A percentile compares a stretch with the other conserved stretches of the same genome.
These are phyloP conservation scores for Diddensiella santjacobensis DNA, from an alignment of 805 yeast genomes.

Conservation along the genomic window DNA sequence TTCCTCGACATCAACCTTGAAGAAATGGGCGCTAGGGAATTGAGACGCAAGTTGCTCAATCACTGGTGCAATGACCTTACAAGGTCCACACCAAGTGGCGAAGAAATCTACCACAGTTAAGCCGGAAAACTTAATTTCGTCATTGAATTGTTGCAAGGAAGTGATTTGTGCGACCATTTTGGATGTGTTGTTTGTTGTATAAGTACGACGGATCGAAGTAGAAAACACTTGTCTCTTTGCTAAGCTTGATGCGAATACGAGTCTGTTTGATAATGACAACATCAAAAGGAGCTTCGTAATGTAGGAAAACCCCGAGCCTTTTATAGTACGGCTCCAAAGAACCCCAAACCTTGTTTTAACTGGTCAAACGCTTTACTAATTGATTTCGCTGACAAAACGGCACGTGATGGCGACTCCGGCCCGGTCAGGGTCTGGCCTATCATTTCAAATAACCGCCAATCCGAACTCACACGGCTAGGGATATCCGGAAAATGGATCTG, in stretches of 20 bases:
- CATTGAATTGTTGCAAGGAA: conserved; percentile 58
- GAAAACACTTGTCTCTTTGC: background rate
- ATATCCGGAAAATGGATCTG: too few species aligned
- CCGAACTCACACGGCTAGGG: too few species aligned
- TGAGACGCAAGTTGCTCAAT: conserved; percentile 48
- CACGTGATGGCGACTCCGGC: background rate
- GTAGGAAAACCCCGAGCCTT: background rate
- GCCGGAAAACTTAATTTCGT: conserved; percentile 58
- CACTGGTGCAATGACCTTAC: conserved; percentile 88
- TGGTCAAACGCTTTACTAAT: too few species aligned
- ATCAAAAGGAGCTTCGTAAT: background rate
- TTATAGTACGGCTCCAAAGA: background rate
- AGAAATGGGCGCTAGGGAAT: conserved; percentile 66
- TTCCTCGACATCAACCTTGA: conserved; percentile 90
- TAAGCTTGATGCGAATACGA: background rate
- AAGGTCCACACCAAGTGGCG: conserved; percentile 99
- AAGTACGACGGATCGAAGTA: background rate
- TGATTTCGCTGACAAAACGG: too few species aligned
- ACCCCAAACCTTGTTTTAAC: background rate
- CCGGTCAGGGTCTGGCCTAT: background rate
- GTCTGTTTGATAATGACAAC: conserved; percentile 1
- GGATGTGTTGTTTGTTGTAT: conserved; percentile 2
- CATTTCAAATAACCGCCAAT: background rate
- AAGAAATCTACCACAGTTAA: conserved; percentile 91
- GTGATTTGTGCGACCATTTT: conserved; percentile 54